Base-by-base conservation (phyloP, 108 stramenopile genomes). In the Skeletonema costatum region DNA sequence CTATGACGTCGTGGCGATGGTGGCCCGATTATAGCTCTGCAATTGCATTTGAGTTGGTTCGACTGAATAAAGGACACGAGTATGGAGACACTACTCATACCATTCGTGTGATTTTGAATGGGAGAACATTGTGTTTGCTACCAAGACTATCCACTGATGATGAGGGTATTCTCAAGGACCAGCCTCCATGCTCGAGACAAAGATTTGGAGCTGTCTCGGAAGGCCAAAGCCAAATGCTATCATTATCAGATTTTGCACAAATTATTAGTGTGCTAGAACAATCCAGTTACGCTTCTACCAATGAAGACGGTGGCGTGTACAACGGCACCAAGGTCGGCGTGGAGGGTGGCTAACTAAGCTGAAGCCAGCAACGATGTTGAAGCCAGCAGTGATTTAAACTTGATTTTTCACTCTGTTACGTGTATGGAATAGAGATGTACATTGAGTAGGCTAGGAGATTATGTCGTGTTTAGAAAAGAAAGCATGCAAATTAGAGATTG, bases 41-140 rank as follows among this genome's bases (percentile, higher is more conserved):
- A 16, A 65, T 84, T 67, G 83, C 79, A 32, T 84, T 84, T 61
- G 83, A 84, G 56, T 58, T 84, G 12, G 83, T 84, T 12, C 42
- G 75, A 44, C 62, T 76, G 44, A 64, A 82, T 16, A 38, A 56
- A 46, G 60, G 36, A 19, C 32, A 39, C 8, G 79, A 69, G 36
- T 53, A 72, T 56, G 79, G 58, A 5, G 53, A 56, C 53, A 25
- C 21, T 10, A 10, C 21, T 56, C 53, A 56, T 10, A 56, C 29
- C 25, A 81, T 84, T 32, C 51, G 83, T 51, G 83, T 81, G 17
- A 71, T 81, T 46, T 77, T 84, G 83, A 84, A 84, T 60, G 83
- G 83, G 48, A 66, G 59, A 9, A 64, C 83, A 16, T 30, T 84
- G 2, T 30, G 80, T 65, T 71, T 84, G 46, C 66, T 84, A 53